A percentile compares a stretch with the other conserved stretches of the same genome.
These are phyloP conservation scores for Penicillium bovifimosum DNA, from an alignment of 495 filamentous ascomycete species.

Conservation along the genomic window DNA sequence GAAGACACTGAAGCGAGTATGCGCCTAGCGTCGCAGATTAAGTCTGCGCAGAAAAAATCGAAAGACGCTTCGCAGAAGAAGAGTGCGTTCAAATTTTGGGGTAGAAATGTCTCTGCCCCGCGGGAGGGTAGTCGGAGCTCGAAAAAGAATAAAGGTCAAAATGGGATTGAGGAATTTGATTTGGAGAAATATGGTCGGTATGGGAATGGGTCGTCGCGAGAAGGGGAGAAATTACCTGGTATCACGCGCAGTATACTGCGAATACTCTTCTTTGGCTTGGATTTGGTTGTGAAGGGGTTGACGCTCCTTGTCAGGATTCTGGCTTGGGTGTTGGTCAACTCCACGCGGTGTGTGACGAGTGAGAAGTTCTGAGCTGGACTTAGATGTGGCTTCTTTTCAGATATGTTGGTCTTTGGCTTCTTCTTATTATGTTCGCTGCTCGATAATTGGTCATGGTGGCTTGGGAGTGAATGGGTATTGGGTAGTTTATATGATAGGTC, in stretches of 20 bases:
- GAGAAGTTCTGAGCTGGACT: conserved; percentile 32
- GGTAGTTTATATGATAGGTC: not conserved
- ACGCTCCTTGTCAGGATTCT: conserved; percentile 34
- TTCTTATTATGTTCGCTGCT: not conserved
- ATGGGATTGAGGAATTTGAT: conserved; percentile 42
- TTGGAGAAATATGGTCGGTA: conserved; percentile 43
- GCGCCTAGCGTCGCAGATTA: conserved; percentile 30
- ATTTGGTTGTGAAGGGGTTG: conserved; percentile 33
- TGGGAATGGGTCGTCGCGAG: conserved; percentile 26
- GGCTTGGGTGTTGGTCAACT: conserved; percentile 37
- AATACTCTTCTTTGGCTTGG: conserved; percentile 35
- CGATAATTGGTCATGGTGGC: not conserved
- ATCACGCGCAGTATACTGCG: conserved; percentile 29
- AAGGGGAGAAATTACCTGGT: conserved; percentile 38
- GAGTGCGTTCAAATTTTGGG: conserved; percentile 23
- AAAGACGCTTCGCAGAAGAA: conserved; percentile 7
- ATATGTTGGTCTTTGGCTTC: not conserved
- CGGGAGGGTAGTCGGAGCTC: conserved; percentile 6
- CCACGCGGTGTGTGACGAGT: conserved; percentile 36
- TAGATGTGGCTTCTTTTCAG: not conserved
- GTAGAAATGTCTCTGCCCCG: not conserved
- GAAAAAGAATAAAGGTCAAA: conserved; percentile 22
- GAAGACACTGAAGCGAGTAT: conserved; percentile 35
- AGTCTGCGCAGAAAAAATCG: conserved; percentile 13
- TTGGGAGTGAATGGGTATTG: not conserved